These are phyloP conservation scores for Leishmania mexicana DNA, from an alignment of 208 protist species.

Conservation along the genomic window DNA sequence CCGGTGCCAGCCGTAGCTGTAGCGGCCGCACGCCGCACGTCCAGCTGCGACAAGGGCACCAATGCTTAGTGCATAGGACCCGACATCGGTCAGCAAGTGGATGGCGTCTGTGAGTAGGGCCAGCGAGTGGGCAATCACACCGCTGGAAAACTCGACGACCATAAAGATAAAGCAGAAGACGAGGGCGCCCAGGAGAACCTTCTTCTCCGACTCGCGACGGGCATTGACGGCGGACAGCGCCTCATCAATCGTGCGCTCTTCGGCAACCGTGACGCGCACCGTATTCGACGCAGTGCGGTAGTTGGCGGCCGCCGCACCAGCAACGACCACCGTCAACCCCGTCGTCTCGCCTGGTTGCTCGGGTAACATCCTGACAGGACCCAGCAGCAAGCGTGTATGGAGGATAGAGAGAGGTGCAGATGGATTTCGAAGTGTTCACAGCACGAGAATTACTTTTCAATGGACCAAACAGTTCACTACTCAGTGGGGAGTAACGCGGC, in stretches of 20 bases:
- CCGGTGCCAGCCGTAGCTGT: conserved; percentile 91
- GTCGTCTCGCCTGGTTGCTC: conserved; percentile 11
- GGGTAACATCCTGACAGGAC: background rate
- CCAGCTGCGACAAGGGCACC: conserved; percentile 76
- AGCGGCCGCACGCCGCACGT: conserved; percentile 60
- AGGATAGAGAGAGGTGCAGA: background rate
- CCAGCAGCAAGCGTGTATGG: background rate
- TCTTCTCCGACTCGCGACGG: conserved; percentile 67
- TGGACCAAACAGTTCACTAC: background rate
- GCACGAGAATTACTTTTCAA: background rate
- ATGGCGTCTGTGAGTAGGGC: conserved; percentile 92
- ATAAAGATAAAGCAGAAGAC: conserved; percentile 88
- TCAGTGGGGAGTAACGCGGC: background rate
- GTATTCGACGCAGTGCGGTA: conserved; percentile 24
- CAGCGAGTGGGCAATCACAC: conserved; percentile 83
- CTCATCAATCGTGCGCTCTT: conserved; percentile 25
- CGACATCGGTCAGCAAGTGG: conserved; percentile 91
- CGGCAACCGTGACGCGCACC: conserved; percentile 10
- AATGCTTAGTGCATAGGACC: conserved; percentile 83
- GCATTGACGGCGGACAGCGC: conserved; percentile 38
- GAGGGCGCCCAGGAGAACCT: conserved; percentile 59
- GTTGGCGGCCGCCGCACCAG: background rate
- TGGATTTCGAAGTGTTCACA: background rate
- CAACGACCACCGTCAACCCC: background rate
- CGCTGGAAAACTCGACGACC: conserved; percentile 80